A percentile compares a stretch with the other conserved stretches of the same genome.
These are phyloP conservation scores for Lactuca saligna DNA, from an alignment of 129 eudicot genomes.

Conservation along the genomic window DNA sequence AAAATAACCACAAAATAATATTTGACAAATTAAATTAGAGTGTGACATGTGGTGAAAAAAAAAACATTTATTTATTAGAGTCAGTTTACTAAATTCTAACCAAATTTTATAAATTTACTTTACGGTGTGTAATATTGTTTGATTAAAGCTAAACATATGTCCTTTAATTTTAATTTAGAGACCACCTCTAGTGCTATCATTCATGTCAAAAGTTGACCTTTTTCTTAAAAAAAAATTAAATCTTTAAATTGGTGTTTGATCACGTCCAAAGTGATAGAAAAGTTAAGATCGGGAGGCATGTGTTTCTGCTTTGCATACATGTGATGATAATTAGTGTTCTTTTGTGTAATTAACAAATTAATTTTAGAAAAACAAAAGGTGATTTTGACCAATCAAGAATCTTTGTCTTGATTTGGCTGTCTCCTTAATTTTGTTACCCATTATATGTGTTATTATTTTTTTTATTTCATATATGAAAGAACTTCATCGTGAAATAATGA, in stretches of 20 bases:
- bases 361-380: background rate
- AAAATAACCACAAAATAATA: too few relatives aligned
- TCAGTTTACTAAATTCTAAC: too few relatives aligned
- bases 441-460: background rate
- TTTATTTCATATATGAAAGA: background rate
- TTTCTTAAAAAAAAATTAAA: slow-evolving; percentile 2
- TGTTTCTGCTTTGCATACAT: slow-evolving; percentile 10
- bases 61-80: too few relatives aligned
- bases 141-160: slow-evolving; percentile 35
- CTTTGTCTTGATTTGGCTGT: slow-evolving; percentile 23
- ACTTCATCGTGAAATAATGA: background rate
- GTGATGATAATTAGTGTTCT: background rate
- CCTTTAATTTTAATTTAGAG: slow-evolving; percentile 11
- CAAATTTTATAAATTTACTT: background rate
- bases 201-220: slow-evolving; percentile 30
- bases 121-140: slow-evolving; percentile 33
- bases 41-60: too few relatives aligned
- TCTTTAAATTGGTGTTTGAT: background rate
- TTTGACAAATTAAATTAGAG: too few relatives aligned
- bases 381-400: slow-evolving; percentile 18
- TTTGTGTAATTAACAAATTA: background rate
- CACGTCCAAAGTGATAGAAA: background rate
- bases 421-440: background rate
- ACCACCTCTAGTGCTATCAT: slow-evolving; percentile 14
- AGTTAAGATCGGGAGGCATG: slow-evolving; percentile 1